Base-by-base conservation (phyloP, 768 basidiomycete species). In the Panellus pusillus region DNA sequence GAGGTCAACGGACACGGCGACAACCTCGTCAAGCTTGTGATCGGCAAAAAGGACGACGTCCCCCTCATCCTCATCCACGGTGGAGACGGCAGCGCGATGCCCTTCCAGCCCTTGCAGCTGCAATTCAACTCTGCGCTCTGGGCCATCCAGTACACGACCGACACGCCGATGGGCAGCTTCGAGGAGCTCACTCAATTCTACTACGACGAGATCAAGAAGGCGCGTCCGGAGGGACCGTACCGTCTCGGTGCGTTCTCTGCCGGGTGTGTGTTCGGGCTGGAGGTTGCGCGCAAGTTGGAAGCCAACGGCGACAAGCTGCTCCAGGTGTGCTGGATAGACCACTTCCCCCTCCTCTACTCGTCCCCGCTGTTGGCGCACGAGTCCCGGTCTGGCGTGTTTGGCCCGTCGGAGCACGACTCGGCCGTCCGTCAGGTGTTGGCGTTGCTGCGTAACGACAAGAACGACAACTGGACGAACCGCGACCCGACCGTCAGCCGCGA, bases 211-310 rank as follows among this genome's bases (percentile, higher is more conserved):
- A 63, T 65, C 37, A 62, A 61, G 39, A 47, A 20, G 27, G 46
- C 32, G 35, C 60, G 56, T n/a, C 54, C 54, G 12, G 35, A 17
- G 3, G 62, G 64, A 4, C 64, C 64, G 1, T 65, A 65, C 49
- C 60, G 64, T 18, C n/a, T 65, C 7, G 64, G 47, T 13, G 46
- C n/a, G 18, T 54, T 42, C 32, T 44, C 37, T 19, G 57, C 36
- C 5, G 27, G 12, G 5, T 42, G 46, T 17, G 19, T 54, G 14
- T 9, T 54, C 24, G 28, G 31, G 11, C 1, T 36, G 20, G 29
- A 44, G 18, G 37, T 53, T 17, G 52, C 52, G 1, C 52, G 14
- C 2, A 28, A 11, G 6, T 18, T 54, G 9, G 52, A 54, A 14
- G 9, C 19, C 15, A 42, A 41, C 24, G 52, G 46, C n/a, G 52